Evolutionary conservation across 164 flowering plant species (phyloP).

Genomic region (Magnolia kwangsiensis): DNA sequence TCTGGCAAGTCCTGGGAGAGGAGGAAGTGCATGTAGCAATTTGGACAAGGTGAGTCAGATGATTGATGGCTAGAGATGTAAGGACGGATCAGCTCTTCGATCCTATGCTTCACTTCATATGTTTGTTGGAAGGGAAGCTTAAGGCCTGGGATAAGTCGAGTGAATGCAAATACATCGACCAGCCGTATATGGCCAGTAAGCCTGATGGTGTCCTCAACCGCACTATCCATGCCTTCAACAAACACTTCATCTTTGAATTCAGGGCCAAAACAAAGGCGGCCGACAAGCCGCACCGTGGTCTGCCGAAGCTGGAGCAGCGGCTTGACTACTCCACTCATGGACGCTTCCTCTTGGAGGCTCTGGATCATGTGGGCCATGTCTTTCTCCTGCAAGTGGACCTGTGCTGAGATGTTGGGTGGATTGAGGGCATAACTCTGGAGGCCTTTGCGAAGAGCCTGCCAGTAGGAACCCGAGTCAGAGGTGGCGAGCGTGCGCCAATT

Average conservation of each 20-base stretch:
- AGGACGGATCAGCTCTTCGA: constrained; percentile 14
- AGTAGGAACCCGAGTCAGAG: constrained; percentile 3
- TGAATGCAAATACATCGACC: constrained; percentile 10
- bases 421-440: constrained; percentile 3
- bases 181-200: constrained; percentile 10
- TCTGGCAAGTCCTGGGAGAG: constrained; percentile 13
- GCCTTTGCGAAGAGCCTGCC: constrained; percentile 8
- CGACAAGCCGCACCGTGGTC: constrained; percentile 2
- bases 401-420: constrained; percentile 3
- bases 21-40: constrained; percentile 17
- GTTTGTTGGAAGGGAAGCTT: constrained; percentile 6
- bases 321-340: not conserved
- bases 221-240: constrained; percentile 5
- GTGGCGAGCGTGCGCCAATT: not conserved
- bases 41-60: not conserved
- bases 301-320: constrained; percentile 6
- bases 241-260: constrained; percentile 6
- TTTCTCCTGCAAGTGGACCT: not conserved
- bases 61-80: not conserved
- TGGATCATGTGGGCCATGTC: not conserved
- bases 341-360: not conserved
- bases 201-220: constrained; percentile 10
- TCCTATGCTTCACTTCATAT: constrained; percentile 5
- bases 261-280: constrained; percentile 11
- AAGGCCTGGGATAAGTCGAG: constrained; percentile 11